Evolutionary conservation across 176 grass and related monocot genomes (phyloP).

Genomic region (Microstegium vimineum): DNA sequence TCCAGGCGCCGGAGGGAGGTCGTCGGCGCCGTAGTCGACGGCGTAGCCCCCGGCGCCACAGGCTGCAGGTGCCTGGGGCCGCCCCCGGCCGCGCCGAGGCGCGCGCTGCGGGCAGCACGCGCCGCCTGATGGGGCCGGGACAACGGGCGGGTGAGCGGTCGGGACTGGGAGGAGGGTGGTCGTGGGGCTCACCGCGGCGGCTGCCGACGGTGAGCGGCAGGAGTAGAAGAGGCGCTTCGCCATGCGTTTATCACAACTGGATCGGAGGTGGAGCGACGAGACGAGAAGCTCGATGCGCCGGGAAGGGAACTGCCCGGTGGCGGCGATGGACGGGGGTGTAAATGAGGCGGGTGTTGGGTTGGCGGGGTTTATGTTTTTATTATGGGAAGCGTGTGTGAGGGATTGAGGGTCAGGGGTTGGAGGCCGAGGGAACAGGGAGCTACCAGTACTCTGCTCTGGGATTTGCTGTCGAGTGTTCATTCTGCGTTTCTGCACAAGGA

Average conservation of each 20-base stretch:
- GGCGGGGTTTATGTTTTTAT: conserved; percentile 36
- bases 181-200: conserved; percentile 23
- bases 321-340: not conserved
- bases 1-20: not conserved
- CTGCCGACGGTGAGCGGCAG: conserved; percentile 46
- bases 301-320: not conserved
- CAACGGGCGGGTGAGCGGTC: not conserved
- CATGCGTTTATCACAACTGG: too few species aligned
- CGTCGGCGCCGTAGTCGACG: conserved; percentile 31
- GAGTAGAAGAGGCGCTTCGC: conserved; percentile 69
- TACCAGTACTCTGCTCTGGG: too few species aligned
- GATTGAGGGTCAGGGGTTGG: not conserved
- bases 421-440: not conserved
- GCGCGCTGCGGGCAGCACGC: conserved; percentile 24
- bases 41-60: not conserved
- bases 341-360: not conserved
- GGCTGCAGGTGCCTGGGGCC: not conserved
- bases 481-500: not conserved
- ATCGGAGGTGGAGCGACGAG: not conserved
- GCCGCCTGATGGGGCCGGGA: not conserved
- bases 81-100: conserved; percentile 4
- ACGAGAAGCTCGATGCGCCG: not conserved
- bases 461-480: not conserved
- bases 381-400: not conserved
- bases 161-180: conserved; percentile 12